Evolutionary conservation across 352 stramenopile genomes (phyloP), one percentile per base, ranked within the genome.

Genomic region (Achlya hypogyna): DNA sequence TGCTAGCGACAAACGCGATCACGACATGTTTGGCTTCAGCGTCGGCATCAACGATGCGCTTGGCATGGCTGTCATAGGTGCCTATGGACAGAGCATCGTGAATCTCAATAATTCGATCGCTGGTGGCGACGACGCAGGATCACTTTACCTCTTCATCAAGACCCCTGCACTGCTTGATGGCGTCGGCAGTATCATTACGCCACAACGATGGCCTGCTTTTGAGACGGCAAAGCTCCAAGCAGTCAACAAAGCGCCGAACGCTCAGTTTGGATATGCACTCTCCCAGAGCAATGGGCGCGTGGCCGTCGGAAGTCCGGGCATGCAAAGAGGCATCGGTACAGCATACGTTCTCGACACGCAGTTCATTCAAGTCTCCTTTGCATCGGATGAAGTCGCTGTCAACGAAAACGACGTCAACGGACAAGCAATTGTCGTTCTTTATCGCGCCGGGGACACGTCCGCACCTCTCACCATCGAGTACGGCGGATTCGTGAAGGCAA

Each of bases 1-100:
- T 29, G 76, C 91, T 28, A 96, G 85, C 45, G 93, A 98, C 74
- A 97, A 96, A 71, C 81, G 89, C 43, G 74, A 62, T 6, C 82
- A 88, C 8, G 89, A 96, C 70, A 32, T 75, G 1, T 97, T 98
- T 62, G 93, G 92, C 1, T 86, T 79, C 32, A 86, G 77, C 52
- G 87, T 98, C 14, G 88, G 74, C 20, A 75, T 98, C 0, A 85
- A 97, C 43, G 79, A 97, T 47, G 67, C 71, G 14, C 79, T 78
- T 16, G 92, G 91, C 3, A 72, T 93, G 12, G 90, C 88, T 12
- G 76, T 96, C 6, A 72, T 98, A 34, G 72, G 79, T 14, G 89
- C 89, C 25, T 79, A 89, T 32, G 81, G 82, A 2, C 81, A 90
- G 53, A 71, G 73, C n/a, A 80, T 77, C 0, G 77, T 95, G 18